Evolutionary conservation across 1,284 basidiomycete genomes (phyloP).

Genomic region (Mycena sp.): DNA sequence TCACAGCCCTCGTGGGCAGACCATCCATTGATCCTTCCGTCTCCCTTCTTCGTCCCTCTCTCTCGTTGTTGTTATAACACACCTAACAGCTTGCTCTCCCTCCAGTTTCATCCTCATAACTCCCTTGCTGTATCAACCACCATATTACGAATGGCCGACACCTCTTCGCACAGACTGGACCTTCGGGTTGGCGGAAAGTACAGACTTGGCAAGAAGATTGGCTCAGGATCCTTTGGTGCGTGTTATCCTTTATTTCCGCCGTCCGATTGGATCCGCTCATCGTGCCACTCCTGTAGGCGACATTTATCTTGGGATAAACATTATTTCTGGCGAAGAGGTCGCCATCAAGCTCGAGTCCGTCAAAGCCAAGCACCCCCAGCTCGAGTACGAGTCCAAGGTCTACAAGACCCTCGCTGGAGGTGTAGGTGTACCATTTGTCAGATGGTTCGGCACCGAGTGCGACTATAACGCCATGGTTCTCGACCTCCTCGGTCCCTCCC

Average conservation of each 20-base stretch:
- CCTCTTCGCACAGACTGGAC: constrained; percentile 83
- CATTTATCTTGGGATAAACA: constrained; percentile 99
- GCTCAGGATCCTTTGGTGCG: constrained; percentile 97
- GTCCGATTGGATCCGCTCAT: constrained; percentile 20
- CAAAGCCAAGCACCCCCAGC: constrained; percentile 99
- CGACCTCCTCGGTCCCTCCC: constrained; percentile 95
- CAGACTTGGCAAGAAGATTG: constrained; percentile 99
- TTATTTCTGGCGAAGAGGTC: constrained; percentile 99
- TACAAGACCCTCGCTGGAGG: constrained; percentile 99
- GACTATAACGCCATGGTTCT: constrained; percentile 99
- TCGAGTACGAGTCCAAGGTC: constrained; percentile 98
- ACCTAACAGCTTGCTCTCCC: not conserved
- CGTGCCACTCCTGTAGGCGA: constrained; percentile 74
- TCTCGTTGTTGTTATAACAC: not conserved
- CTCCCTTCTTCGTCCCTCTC: constrained; percentile 5
- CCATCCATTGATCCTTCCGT: constrained; percentile 24
- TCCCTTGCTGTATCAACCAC: constrained; percentile 1
- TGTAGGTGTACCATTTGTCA: constrained; percentile 97
- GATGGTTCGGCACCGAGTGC: constrained; percentile 99
- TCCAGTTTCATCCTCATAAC: not conserved
- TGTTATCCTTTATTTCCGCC: constrained; percentile 21
- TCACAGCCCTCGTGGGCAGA: constrained; percentile 15
- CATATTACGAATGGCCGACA: constrained; percentile 68
- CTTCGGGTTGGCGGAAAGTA: constrained; percentile 98
- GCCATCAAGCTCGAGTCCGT: constrained; percentile 99